Evolutionary conservation across 2,329 filamentous ascomycete species (phyloP).

Genomic region (Fusarium sp.): DNA sequence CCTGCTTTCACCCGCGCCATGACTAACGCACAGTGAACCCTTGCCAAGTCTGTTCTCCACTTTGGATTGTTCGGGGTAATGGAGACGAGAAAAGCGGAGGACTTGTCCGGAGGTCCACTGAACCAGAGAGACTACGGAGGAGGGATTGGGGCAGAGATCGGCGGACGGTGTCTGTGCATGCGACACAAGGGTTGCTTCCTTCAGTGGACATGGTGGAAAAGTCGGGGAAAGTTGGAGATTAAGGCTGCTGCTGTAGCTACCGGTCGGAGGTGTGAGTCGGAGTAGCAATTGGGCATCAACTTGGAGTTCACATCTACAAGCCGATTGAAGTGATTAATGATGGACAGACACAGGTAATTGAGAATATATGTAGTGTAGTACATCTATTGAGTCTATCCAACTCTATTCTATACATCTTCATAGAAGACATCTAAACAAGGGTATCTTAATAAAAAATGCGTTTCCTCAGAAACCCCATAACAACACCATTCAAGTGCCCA

Average conservation of each 20-base stretch:
- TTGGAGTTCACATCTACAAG: background rate
- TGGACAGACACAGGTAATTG: background rate
- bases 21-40: background rate
- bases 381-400: conserved; percentile 22
- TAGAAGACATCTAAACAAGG: conserved; percentile 25
- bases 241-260: no score
- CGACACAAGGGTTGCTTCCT: background rate
- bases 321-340: background rate
- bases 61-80: conserved; percentile 8
- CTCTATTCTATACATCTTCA: conserved; percentile 9
- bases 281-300: background rate
- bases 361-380: background rate
- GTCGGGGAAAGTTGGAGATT: background rate
- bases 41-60: background rate
- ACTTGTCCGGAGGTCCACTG: background rate
- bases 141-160: background rate
- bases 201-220: background rate
- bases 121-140: background rate
- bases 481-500: no score
- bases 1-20: background rate
- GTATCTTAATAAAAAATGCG: conserved; percentile 19
- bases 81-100: background rate
- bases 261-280: no score
- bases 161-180: background rate
- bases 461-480: conserved; percentile 17